These are phyloP conservation scores for Chiua virens DNA, from an alignment of 768 basidiomycete genomes.

Conservation along the genomic window DNA sequence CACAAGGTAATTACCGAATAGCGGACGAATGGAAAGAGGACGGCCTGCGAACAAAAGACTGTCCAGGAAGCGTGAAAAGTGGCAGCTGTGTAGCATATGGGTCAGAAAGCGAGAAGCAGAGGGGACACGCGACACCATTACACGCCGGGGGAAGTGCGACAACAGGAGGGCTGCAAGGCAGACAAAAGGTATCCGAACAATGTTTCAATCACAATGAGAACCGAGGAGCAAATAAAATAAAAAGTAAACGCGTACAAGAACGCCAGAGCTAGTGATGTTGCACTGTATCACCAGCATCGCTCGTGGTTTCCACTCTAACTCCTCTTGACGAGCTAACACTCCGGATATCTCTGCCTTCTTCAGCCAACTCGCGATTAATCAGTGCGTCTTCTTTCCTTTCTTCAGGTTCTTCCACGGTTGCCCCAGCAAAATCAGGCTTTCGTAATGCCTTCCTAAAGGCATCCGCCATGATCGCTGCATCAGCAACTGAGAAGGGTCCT, in stretches of 20 bases:
- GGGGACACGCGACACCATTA: slow-evolving; percentile 27
- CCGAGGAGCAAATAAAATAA: slow-evolving; percentile 36
- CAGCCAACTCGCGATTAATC: slow-evolving; percentile 74
- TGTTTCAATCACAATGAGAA: slow-evolving; percentile 35
- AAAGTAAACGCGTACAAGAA: slow-evolving; percentile 35
- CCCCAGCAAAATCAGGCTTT: slow-evolving; percentile 82
- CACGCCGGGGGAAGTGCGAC: slow-evolving; percentile 30
- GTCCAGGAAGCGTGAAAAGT: slow-evolving; percentile 23
- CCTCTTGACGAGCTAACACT: slow-evolving; percentile 81
- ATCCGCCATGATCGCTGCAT: slow-evolving; percentile 92
- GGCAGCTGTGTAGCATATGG: slow-evolving; percentile 26
- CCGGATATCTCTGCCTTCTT: slow-evolving; percentile 86
- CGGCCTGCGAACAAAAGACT: slow-evolving; percentile 26
- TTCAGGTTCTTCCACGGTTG: slow-evolving; percentile 60
- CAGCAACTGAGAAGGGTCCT: slow-evolving; percentile 76
- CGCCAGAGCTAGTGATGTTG: slow-evolving; percentile 43
- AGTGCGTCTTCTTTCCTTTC: slow-evolving; percentile 43
- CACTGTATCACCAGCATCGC: slow-evolving; percentile 51
- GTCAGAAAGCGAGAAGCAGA: slow-evolving; percentile 35
- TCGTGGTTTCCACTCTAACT: slow-evolving; percentile 71
- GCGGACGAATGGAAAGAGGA: slow-evolving; percentile 23
- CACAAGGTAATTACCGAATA: slow-evolving; percentile 31
- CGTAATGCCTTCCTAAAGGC: slow-evolving; percentile 87
- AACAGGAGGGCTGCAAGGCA: slow-evolving; percentile 29
- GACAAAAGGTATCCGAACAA: slow-evolving; percentile 36